Base-by-base conservation (phyloP, 2,329 filamentous ascomycete genomes). In the Microdochium paspali region DNA sequence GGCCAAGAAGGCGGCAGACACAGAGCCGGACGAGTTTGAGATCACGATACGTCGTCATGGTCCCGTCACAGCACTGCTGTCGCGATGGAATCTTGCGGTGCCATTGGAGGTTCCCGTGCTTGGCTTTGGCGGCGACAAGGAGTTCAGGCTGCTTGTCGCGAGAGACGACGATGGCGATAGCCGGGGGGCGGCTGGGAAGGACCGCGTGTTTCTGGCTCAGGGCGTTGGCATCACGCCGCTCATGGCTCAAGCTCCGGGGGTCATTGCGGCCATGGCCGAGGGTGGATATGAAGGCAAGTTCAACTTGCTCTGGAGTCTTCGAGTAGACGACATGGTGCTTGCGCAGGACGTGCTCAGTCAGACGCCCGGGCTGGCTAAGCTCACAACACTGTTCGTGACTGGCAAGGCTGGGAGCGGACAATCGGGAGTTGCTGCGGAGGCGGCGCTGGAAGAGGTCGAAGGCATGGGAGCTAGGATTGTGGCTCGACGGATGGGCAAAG, bases 161-260 rank as follows among this genome's bases (percentile, higher is more conserved):
- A 87, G 85, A 0, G 89, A 88, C 1, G 69, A 71, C 12, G 67
- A 69, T 42, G 57, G 54, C 1, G 76, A 77, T 52, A 58, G 62
- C 1, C 56, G 74, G 32, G 57, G 61, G 0, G 46, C 48, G 2
- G 13, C 28, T 4, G 46, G 24, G 7, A 58, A 64, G 4, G 53
- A 66, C 28, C 64, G 67, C 1, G 65, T 80, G 1, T 93, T 90
- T 53, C 64, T 94, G 3, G 87, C 87, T 5, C 87, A 79, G 0
- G 89, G 89, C 3, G 85, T 95, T 6, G 89, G 89, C 0, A 87
- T 94, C 51, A 95, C 89, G 24, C 89, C 89, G 2, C 56, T 93
- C 3, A 68, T 94, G n/a, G 80, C 82, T 0, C 85, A 88, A 55
- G 72, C 81, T n/a, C 57, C 58, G 0, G 68, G 66, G 0, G 63